Evolutionary conservation across 2,329 filamentous ascomycete species (phyloP), one percentile per base, ranked within the genome.

Genomic region (Xylaria arbuscula): DNA sequence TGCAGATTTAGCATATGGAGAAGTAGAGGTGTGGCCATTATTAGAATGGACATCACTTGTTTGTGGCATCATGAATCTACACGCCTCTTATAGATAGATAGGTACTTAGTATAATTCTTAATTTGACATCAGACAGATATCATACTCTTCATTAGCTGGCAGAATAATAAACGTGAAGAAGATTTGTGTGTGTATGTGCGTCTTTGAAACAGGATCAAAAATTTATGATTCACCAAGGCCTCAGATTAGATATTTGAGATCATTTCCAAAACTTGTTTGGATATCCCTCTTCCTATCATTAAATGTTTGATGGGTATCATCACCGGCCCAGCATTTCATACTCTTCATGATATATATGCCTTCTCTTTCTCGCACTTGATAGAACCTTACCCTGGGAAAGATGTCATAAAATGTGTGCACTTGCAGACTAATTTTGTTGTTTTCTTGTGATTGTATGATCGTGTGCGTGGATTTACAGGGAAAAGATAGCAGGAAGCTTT

Each of bases 241-340:
- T 89, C 87, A 89, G 88, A 89, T 87, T 84, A 79, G 71, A 80
- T 80, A 78, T 80, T 81, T 89, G 84, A 88, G 84, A 89, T 89
- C 88, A 89, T 85, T 83, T 81, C 81, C 72, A 83, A 80, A 70
- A 24, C 8, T 38, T 72, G 15, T 76, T 80, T 83, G 84, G 82
- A 86, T 89, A 87, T 89, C 83, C 86, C 87, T 90, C 88, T 90
- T 90, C 88, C 88, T 90, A 90, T 90, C 85, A 88, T 88, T 80
- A 80, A 67, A 64, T 77, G n/a, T 55, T 84, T 82, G 81, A 83
- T 82, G 72, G 77, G 79, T 85, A 87, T 89, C 88, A 89, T 90
- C 88, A 90, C 78, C 66, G 88, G 87, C 87, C 83, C 72, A 32
- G 45, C 17, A 13, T 15, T 45, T 15, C 40, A n/a, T 13, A 45